These are phyloP conservation scores for Vigna unguiculata DNA, from an alignment of 306 rosid species.

Conservation along the genomic window DNA sequence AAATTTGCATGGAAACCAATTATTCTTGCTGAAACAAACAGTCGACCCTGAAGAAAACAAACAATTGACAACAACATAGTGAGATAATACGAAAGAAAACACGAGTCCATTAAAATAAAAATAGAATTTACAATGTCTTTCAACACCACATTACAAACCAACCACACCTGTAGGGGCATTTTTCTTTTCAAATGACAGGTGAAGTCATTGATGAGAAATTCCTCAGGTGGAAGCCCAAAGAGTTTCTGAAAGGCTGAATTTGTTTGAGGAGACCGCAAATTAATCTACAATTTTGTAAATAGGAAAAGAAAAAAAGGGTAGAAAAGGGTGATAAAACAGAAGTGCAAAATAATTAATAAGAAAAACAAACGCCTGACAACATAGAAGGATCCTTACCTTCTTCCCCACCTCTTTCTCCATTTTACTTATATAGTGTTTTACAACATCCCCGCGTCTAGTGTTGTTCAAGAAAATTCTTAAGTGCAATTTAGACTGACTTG, in stretches of 20 bases:
- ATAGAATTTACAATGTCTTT: constrained; percentile 33
- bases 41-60: constrained; percentile 76
- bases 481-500: constrained; percentile 87
- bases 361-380: constrained; percentile 29
- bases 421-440: constrained; percentile 77
- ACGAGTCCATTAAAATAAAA: constrained; percentile 26
- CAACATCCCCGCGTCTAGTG: constrained; percentile 79
- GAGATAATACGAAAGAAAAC: constrained; percentile 42
- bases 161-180: constrained; percentile 91
- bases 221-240: constrained; percentile 94
- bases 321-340: constrained; percentile 31
- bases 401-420: constrained; percentile 99
- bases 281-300: constrained; percentile 63
- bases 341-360: constrained; percentile 19
- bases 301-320: constrained; percentile 17
- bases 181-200: constrained; percentile 92
- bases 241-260: constrained; percentile 95
- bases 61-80: constrained; percentile 39
- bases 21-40: constrained; percentile 90
- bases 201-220: constrained; percentile 96
- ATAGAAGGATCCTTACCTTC: constrained; percentile 66
- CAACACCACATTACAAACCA: constrained; percentile 32
- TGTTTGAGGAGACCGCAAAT: constrained; percentile 93
- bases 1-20: constrained; percentile 94
- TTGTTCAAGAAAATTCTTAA: constrained; percentile 87